These are phyloP conservation scores for Pythium insidiosum DNA, from an alignment of 352 stramenopile genomes.

Conservation along the genomic window DNA sequence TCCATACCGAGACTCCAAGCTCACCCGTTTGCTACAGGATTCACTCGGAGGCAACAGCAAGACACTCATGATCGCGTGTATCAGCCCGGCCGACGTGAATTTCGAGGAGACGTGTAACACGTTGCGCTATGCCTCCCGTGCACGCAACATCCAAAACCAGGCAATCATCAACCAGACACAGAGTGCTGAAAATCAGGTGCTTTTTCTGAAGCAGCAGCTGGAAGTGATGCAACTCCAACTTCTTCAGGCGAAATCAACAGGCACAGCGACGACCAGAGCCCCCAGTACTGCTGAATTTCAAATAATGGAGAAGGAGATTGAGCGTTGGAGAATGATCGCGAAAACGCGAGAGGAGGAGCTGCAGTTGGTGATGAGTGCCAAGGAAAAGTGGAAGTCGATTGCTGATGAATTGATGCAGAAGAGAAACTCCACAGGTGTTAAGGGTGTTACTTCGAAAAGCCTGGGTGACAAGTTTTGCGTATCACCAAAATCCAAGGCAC, in stretches of 20 bases:
- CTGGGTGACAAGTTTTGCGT: too few species aligned
- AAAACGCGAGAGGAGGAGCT: constrained; percentile 29
- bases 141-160: constrained; percentile 98
- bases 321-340: constrained; percentile 23
- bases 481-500: constrained; percentile 14
- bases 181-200: constrained; percentile 78
- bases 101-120: constrained; percentile 95
- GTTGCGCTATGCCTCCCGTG: constrained; percentile 91
- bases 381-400: constrained; percentile 64
- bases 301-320: constrained; percentile 17
- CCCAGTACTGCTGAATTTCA: constrained; percentile 13
- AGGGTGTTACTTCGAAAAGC: too few species aligned
- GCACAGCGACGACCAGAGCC: not conserved
- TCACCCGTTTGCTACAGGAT: constrained; percentile 86
- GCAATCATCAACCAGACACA: constrained; percentile 95
- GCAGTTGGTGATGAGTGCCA: constrained; percentile 33
- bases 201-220: constrained; percentile 57
- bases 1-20: constrained; percentile 88
- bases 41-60: constrained; percentile 88
- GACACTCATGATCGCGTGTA: constrained; percentile 86
- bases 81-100: constrained; percentile 76
- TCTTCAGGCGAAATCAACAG: constrained; percentile 22
- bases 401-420: constrained; percentile 30
- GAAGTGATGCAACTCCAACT: constrained; percentile 58
- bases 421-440: constrained; percentile 15